Evolutionary conservation across 176 grass and related monocot species (phyloP), one percentile per base, ranked within the genome.

Genomic region (Lolium rigidum): DNA sequence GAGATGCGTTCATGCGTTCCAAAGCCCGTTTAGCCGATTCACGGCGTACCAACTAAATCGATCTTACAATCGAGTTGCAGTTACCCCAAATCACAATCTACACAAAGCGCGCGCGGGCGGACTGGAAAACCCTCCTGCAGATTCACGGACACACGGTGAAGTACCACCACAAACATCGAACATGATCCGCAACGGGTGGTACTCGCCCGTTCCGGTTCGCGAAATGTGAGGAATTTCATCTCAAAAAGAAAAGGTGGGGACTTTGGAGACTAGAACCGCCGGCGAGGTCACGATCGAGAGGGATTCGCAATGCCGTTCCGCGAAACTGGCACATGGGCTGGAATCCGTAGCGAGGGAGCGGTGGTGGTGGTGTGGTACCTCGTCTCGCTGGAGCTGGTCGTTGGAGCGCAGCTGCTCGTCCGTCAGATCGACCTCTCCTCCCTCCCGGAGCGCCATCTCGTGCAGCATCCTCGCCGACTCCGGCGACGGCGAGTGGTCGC

Each of bases 401-500:
- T 91, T 85, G 82, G 70, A 60, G 77, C 21, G 72, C 20, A 88
- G 65, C 62, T 74, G 82, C 79, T 88, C 90, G 9, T 88, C 82
- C 78, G 78, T 13, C 52, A 88, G 58, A 37, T 73, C 78, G 60
- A 31, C 51, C 4, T 77, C 77, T 48, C 77, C 50, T 18, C 28
- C 82, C 52, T 83, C 47, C 57, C 82, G 18, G 31, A 84, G 69
- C 68, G 21, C 0, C 20, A 72, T 57, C 62, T 80, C 62, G 9
- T 38, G 74, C 85, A 91, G 77, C 69, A 71, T 39, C 65, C 22
- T 31, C 52, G 37, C 84, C 28, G 10, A 73, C 35, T 25, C 70
- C 70, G 21, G 11, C 46, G 71, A 50, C 46, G 76, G 55, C 6
- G 76, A 43, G 37, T 9, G 76, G 51, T 24, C 43, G n/a, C 5